These are phyloP conservation scores for Mollisiaceae sp. DNA, from an alignment of 2,329 filamentous ascomycete genomes.

Conservation along the genomic window DNA sequence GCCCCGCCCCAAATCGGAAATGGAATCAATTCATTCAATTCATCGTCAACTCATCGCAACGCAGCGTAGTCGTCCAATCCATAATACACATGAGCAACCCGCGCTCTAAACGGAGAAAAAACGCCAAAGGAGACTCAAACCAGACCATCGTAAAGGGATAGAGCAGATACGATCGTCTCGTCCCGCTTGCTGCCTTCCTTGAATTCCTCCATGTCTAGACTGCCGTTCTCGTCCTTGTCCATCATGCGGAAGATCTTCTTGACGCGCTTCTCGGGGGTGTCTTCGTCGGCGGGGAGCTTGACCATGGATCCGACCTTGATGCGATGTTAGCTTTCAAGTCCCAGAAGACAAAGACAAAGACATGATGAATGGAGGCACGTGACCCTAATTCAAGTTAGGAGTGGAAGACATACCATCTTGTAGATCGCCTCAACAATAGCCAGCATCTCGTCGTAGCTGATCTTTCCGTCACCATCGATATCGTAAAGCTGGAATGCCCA, in stretches of 20 bases:
- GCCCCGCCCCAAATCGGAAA: not conserved
- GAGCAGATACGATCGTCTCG: slow-evolving; percentile 96
- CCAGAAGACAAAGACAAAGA: not conserved
- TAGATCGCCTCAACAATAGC: slow-evolving; percentile 99
- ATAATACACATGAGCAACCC: slow-evolving; percentile 9
- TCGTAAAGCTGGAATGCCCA: slow-evolving; percentile 99
- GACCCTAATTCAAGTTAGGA: not conserved
- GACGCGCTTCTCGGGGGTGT: slow-evolving; percentile 97
- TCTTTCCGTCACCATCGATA: slow-evolving; percentile 98
- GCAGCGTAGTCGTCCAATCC: not conserved
- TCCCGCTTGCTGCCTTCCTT: slow-evolving; percentile 99
- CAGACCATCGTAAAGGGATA: slow-evolving; percentile 94
- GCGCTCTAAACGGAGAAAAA: not conserved
- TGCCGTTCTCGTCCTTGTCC: slow-evolving; percentile 99
- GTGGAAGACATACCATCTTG: slow-evolving; percentile 78
- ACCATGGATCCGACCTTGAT: slow-evolving; percentile 97
- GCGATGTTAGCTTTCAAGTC: not conserved
- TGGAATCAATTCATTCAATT: slow-evolving; percentile 3
- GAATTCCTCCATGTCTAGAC: slow-evolving; percentile 95
- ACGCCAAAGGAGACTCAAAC: slow-evolving; percentile 60
- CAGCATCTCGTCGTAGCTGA: slow-evolving; percentile 98
- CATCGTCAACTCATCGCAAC: slow-evolving; percentile 2
- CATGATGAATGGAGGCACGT: not conserved
- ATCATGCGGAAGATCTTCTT: slow-evolving; percentile 99
- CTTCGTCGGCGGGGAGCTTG: slow-evolving; percentile 96